Evolutionary conservation across 352 stramenopile genomes (phyloP).

Genomic region (Blastocystis sp.): DNA sequence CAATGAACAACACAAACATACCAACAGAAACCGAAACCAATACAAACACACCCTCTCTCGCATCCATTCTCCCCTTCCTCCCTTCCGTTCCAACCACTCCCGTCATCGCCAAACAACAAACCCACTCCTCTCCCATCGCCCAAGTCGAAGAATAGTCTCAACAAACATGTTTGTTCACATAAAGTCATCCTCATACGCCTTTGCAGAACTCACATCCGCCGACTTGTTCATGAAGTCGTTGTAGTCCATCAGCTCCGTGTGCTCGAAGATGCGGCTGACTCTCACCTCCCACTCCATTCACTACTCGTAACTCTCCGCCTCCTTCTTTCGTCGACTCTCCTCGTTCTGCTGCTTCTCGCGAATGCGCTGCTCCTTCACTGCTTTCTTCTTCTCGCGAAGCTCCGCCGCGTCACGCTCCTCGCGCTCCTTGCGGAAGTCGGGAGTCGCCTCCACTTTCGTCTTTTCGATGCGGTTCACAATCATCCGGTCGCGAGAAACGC

Average conservation of each 20-base stretch:
- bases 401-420: slow-evolving; percentile 35
- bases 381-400: slow-evolving; percentile 60
- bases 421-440: slow-evolving; percentile 53
- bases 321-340: slow-evolving; percentile 37
- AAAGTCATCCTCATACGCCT: slow-evolving; percentile 41
- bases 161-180: slow-evolving; percentile 47
- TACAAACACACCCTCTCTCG: neutral
- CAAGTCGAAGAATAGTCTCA: neutral
- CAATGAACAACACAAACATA: neutral
- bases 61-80: neutral
- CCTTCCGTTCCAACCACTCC: neutral
- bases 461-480: slow-evolving; percentile 61
- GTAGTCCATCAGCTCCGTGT: slow-evolving; percentile 46
- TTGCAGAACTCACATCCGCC: slow-evolving; percentile 17
- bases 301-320: slow-evolving; percentile 58
- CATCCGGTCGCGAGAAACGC: slow-evolving; percentile 57
- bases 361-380: slow-evolving; percentile 68
- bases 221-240: slow-evolving; percentile 46
- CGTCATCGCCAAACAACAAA: too few species aligned
- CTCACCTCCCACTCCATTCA: slow-evolving; percentile 36
- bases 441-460: slow-evolving; percentile 59
- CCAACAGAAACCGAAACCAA: neutral
- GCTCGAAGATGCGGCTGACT: slow-evolving; percentile 35
- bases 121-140: too few species aligned
- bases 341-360: slow-evolving; percentile 57